Base-by-base conservation (phyloP, 495 filamentous ascomycete species). In the Hypomontagnella submonticulosa region DNA sequence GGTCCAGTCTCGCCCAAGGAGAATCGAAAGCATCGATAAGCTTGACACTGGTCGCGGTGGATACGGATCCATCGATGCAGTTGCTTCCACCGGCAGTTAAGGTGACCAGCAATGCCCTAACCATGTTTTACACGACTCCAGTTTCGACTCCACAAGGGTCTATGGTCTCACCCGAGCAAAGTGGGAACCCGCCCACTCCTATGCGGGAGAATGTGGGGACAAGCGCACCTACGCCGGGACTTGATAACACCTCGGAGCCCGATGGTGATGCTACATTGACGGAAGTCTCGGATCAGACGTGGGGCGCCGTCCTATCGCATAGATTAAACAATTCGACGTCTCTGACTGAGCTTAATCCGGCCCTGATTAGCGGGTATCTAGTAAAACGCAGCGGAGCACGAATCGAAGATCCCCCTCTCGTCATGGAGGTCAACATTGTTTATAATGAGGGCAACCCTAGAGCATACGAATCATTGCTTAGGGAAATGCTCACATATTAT, bases 251-350 rank as follows among this genome's bases (percentile, higher is more conserved):
- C 7, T 71, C 77, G 1, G 87, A 92, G 41, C 73, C 85, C 0
- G 92, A 96, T 48, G 80, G 84, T 0, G 91, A 96, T 41, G 84
- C 91, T 5, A 83, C 88, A 12, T 84, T 99, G 5, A 76, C 91
- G 4, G 93, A 98, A 70, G 71, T 87, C 27, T 85, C 85, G 16
- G 93, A 98, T 55, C 89, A 93, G 52, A 90, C 87, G 2, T 97
- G 91, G 91, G 88, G 87, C 23, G 84, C 92, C 16, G 76, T 97
- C 12, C 78, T 93, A 42, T 77, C 82, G 0, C 89, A 93, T 72
- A 83, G 88, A n/a, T 82, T 92, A 13, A 88, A 88, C 73, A 88
- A 86, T 66, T 87, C 87, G 2, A 76, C 81, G 1, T 86, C 86
- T 9, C 73, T 89, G 16, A 83, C 83, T 4, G 88, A 90, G 53